Evolutionary conservation across 2,329 filamentous ascomycete genomes (phyloP).

Genomic region (Cercospora janseana): DNA sequence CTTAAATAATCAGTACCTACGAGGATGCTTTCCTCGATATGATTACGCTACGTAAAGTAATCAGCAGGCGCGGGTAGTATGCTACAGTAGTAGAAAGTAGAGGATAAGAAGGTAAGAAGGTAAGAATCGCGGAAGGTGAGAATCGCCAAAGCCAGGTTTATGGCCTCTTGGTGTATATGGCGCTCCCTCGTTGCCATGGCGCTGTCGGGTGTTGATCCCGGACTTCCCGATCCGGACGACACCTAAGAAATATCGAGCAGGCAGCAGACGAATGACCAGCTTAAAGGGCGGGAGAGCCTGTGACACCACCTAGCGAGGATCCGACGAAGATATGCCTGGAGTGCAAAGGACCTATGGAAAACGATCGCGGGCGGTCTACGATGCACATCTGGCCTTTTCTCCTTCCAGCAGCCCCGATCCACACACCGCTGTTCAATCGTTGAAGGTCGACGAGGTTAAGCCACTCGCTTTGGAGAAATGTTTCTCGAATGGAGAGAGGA

Average conservation of each 20-base stretch:
- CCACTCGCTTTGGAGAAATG: slow-evolving; percentile 10
- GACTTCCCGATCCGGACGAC: not conserved
- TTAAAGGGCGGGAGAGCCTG: not conserved
- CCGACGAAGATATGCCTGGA: slow-evolving; percentile 32
- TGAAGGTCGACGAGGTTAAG: slow-evolving; percentile 7
- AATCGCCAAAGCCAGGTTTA: too few species aligned
- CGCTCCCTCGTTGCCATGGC: not conserved
- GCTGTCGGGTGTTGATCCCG: slow-evolving; percentile 2
- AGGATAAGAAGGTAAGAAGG: too few species aligned
- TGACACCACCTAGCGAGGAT: not conserved
- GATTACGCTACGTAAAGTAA: too few species aligned
- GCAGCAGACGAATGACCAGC: not conserved
- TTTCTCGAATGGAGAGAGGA: not conserved
- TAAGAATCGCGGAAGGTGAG: too few species aligned
- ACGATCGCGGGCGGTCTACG: slow-evolving; percentile 35
- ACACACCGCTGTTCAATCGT: slow-evolving; percentile 9
- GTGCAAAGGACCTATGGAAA: slow-evolving; percentile 40
- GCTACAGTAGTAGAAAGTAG: too few species aligned
- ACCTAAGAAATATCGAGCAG: not conserved
- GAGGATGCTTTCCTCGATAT: too few species aligned
- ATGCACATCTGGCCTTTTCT: slow-evolving; percentile 23
- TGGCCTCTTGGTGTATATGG: too few species aligned
- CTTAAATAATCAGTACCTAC: too few species aligned
- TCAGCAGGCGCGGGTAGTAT: too few species aligned
- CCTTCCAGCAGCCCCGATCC: slow-evolving; percentile 31